These are phyloP conservation scores for Lachnellula occidentalis DNA, from an alignment of 2,329 filamentous ascomycete species.

Conservation along the genomic window DNA sequence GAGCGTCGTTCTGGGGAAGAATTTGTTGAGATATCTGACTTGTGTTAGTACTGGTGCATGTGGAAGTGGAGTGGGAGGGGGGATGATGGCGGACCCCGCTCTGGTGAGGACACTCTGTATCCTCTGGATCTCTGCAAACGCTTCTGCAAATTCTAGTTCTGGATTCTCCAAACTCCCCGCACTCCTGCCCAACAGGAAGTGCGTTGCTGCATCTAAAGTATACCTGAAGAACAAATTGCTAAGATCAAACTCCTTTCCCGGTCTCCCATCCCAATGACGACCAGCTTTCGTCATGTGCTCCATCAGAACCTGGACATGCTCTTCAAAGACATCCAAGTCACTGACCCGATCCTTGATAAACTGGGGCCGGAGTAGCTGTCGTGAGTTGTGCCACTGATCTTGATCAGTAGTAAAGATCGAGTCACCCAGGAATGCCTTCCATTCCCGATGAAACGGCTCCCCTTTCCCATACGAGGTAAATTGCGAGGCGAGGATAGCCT, in stretches of 20 bases:
- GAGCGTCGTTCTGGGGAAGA: slow-evolving; percentile 63
- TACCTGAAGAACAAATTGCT: slow-evolving; percentile 77
- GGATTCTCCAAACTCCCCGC: slow-evolving; percentile 54
- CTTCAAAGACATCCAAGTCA: slow-evolving; percentile 76
- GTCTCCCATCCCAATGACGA: slow-evolving; percentile 40
- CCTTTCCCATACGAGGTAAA: slow-evolving; percentile 85
- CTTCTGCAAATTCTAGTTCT: slow-evolving; percentile 66
- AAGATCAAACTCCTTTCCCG: slow-evolving; percentile 61
- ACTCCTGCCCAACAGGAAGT: slow-evolving; percentile 77
- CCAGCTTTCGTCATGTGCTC: slow-evolving; percentile 56
- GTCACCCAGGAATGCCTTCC: slow-evolving; percentile 69
- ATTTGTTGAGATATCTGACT: slow-evolving; percentile 49
- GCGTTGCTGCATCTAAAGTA: slow-evolving; percentile 78
- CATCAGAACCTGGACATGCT: slow-evolving; percentile 70
- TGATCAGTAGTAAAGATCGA: slow-evolving; percentile 79
- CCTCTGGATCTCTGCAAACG: slow-evolving; percentile 74
- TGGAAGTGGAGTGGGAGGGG: slow-evolving; percentile 13
- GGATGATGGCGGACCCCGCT: slow-evolving; percentile 41
- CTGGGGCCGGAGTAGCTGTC: slow-evolving; percentile 79
- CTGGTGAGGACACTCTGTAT: slow-evolving; percentile 64
- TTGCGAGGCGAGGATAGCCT: slow-evolving; percentile 81
- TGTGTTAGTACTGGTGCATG: neutral
- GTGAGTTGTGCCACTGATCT: slow-evolving; percentile 69
- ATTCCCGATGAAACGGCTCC: slow-evolving; percentile 65
- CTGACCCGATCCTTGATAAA: slow-evolving; percentile 81